A percentile compares a stretch with the other conserved stretches of the same genome.
Evolutionary conservation across 306 rosid genomes (phyloP).

Genomic region (Malus sieversii): DNA sequence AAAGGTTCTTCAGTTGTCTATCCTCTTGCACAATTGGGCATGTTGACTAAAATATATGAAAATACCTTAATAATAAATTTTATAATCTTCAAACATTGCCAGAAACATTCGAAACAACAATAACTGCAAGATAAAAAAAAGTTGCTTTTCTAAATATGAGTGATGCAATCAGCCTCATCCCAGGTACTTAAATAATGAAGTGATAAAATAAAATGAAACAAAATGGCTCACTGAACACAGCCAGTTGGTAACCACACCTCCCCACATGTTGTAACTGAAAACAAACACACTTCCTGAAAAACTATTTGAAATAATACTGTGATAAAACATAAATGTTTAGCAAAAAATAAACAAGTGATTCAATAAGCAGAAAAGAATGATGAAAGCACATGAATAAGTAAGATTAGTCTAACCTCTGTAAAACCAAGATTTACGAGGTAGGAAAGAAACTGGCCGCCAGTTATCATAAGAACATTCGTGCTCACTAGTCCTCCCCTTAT

Average conservation of each 20-base stretch:
- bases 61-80: no score
- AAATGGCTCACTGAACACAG: background rate
- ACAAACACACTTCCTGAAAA: background rate
- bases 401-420: conserved; percentile 47
- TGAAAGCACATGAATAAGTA: conserved; percentile 11
- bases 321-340: no score
- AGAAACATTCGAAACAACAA: no score
- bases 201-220: background rate
- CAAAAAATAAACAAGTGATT: background rate
- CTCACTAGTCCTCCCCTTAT: conserved; percentile 75
- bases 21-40: background rate
- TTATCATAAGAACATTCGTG: conserved; percentile 76
- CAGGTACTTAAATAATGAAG: background rate
- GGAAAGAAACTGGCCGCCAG: conserved; percentile 78
- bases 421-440: conserved; percentile 71
- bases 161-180: background rate
- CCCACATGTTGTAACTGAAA: background rate
- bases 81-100: no score
- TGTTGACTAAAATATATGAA: no score
- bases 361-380: background rate
- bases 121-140: background rate
- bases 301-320: background rate
- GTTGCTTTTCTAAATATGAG: background rate
- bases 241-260: background rate
- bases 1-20: background rate